Base-by-base conservation (phyloP, 2,329 filamentous ascomycete species). In the Ambrosiella cleistominuta region DNA sequence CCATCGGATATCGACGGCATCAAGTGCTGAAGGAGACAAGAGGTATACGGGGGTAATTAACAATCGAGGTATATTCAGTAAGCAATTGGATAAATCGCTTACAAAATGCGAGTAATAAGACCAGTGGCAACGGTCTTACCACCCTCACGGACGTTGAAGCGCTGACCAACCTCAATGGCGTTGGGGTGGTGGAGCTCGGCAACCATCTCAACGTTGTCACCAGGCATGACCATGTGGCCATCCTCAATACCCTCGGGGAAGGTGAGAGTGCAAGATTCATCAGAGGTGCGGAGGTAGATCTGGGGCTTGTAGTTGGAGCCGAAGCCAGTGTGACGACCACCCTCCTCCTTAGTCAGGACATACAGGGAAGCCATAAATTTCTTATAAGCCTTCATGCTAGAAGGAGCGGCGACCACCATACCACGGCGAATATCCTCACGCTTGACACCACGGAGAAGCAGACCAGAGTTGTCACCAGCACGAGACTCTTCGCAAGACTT, bases 191-290 rank as follows among this genome's bases (percentile, higher is more conserved):
- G 81, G 68, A 95, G 83, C 66, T 85, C 81, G 70, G 89, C 86
- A 63, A 93, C 75, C 90, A 98, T 96, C 79, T 98, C 93, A 64
- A 95, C 82, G 74, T 98, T 98, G 80, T 98, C 93, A 71, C 93
- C 93, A 56, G 93, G 93, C 89, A 95, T 94, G 72, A 96, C 84
- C 76, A 89, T 86, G 78, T 88, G 90, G 71, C 74, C 75, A 66
- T 91, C 84, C 70, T 85, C 83, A 62, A 79, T 85, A 62, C 85
- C 86, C 66, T 93, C 90, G 57, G 90, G 88, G 84, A 91, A 96
- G 69, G 77, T 82, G 66, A 98, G 80, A 60, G 84, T 77, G 67
- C 86, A 85, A 19, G 76, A 78, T 77, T 86, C 81, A 75, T 88
- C 87, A 64, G 91, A 88, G 64, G 93, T 97, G 68, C 93, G 87